Evolutionary conservation across 306 rosid genomes (phyloP), one percentile per base, ranked within the genome.

Genomic region (Abrus pulchellus): DNA sequence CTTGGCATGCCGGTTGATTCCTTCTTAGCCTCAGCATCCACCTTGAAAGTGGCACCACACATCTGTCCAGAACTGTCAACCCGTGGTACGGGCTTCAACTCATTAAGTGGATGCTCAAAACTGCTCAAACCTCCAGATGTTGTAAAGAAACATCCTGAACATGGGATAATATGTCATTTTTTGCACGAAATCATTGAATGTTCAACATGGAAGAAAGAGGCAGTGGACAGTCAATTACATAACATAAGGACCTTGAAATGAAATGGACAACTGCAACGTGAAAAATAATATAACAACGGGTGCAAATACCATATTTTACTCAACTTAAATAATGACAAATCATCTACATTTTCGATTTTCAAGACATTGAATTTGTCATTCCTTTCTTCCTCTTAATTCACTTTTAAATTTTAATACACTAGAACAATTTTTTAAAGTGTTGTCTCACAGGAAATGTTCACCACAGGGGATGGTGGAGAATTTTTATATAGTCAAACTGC

Each of bases 51-150:
- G 20, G 94, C 90, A 85, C 99, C 99, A 20, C 94, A 93, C 63
- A 93, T 77, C 47, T 95, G 68, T 64, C 99, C 99, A 0, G 96
- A 90, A 83, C 98, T 93, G 86, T 93, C 99, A 83, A 92, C 93
- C 89, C 98, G 88, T 40, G 99, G 99, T 72, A 95, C 88, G 7
- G 98, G 85, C 93, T 90, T 95, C 91, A 95, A 50, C 88, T 93
- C 96, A 75, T 95, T 88, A 55, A 87, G 90, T 9, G 99, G 99
- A 85, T 93, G 97, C 89, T 95, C 99, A 49, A 77, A 95, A 74
- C 97, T 95, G 83, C 94, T 93, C 92, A 95, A 85, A 61, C 99
- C 99, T 76, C 96, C 93, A 2, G 92, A 80, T 55, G 94, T 85
- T 80, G 97, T 84, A 86, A 91, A 95, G 93, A 91, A 95, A 80